Evolutionary conservation across 2,329 filamentous ascomycete species (phyloP).

Genomic region (Xylariales sp.): DNA sequence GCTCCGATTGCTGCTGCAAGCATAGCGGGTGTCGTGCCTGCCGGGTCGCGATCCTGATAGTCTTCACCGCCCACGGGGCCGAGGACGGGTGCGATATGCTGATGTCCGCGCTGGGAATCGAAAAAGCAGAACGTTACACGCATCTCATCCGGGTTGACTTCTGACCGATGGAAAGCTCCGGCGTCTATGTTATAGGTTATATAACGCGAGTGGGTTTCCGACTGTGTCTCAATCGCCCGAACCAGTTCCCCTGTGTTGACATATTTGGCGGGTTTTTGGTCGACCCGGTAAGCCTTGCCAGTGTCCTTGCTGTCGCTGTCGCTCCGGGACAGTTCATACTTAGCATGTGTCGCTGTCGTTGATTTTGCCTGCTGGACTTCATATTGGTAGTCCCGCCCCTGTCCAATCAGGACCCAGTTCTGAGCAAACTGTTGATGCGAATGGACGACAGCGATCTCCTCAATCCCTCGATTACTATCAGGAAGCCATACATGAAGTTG

Average conservation of each 20-base stretch:
- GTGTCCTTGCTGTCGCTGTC: not conserved
- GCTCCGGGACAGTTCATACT: not conserved
- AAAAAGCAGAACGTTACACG: not conserved
- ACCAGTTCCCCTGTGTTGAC: not conserved
- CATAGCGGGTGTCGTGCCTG: not conserved
- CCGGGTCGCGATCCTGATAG: not conserved
- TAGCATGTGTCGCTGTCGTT: not conserved
- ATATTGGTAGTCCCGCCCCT: constrained; percentile 25
- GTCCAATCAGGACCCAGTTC: constrained; percentile 31
- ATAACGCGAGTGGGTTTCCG: not conserved
- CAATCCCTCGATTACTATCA: constrained; percentile 19
- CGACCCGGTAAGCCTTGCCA: not conserved
- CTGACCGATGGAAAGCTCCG: not conserved
- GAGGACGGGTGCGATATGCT: not conserved
- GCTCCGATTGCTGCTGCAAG: not conserved
- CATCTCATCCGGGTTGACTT: not conserved
- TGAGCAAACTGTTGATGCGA: constrained; percentile 31
- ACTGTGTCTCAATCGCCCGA: not conserved
- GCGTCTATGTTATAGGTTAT: not conserved
- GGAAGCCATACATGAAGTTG: not conserved
- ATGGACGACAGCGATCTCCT: constrained; percentile 24
- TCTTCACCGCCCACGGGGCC: not conserved
- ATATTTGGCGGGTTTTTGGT: not conserved
- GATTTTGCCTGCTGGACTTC: constrained; percentile 15
- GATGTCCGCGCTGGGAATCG: not conserved